Evolutionary conservation across 192 early-diverging fungal species (phyloP).

Genomic region (Spinellus fusiger): DNA sequence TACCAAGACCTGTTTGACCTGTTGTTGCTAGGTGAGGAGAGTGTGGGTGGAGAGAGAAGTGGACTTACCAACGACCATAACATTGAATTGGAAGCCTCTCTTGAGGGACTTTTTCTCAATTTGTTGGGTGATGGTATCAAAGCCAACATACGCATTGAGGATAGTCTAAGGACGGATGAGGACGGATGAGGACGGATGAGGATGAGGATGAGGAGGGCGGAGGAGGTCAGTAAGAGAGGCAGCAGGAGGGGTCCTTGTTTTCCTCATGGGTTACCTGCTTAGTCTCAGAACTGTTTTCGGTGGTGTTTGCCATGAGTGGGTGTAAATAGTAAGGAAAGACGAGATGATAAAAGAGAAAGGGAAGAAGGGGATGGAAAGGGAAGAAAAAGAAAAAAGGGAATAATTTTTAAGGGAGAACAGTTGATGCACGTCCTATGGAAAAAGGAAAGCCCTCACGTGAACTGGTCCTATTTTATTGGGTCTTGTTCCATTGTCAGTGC

Average conservation of each 20-base stretch:
- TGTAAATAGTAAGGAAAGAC: neutral
- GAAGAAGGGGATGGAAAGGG: neutral
- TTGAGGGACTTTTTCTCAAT: slow-evolving; percentile 97
- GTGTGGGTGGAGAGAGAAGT: slow-evolving; percentile 16
- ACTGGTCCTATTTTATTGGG: neutral
- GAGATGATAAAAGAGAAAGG: neutral
- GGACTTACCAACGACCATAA: slow-evolving; percentile 89
- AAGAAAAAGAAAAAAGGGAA: neutral
- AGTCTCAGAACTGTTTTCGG: neutral
- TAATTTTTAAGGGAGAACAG: neutral
- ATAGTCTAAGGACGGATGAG: slow-evolving; percentile 42
- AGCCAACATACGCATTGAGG: slow-evolving; percentile 93
- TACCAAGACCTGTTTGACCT: slow-evolving; percentile 96
- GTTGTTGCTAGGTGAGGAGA: neutral
- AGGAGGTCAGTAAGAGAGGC: neutral
- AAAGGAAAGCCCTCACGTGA: neutral
- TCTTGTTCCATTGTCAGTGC: neutral
- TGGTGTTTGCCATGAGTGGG: neutral
- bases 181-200: too few species aligned
- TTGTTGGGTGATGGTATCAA: slow-evolving; percentile 94
- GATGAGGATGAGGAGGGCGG: too few species aligned
- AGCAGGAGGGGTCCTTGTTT: neutral
- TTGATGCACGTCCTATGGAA: too few species aligned
- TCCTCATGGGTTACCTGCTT: neutral
- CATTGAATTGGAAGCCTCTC: slow-evolving; percentile 96